Evolutionary conservation across 1,139 yeast genomes (phyloP).

Genomic region (Geotrichum reessii): DNA sequence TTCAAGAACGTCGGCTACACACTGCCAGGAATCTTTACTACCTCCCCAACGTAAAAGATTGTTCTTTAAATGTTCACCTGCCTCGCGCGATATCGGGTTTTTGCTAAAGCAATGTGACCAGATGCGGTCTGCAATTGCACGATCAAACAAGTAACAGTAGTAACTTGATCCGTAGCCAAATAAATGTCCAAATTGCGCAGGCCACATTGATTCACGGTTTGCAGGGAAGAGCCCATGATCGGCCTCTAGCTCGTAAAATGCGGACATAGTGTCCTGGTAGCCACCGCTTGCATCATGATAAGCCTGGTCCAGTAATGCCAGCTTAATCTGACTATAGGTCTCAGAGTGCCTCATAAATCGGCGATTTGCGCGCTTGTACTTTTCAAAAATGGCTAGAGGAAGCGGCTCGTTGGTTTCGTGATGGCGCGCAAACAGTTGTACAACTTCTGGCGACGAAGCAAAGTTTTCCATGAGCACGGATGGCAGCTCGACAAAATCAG

Average conservation of each 20-base stretch:
- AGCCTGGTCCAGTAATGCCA: slow-evolving; percentile 83
- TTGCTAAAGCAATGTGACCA: slow-evolving; percentile 66
- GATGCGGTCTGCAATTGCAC: slow-evolving; percentile 85
- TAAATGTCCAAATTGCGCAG: slow-evolving; percentile 88
- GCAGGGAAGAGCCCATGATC: slow-evolving; percentile 38
- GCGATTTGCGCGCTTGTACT: slow-evolving; percentile 43
- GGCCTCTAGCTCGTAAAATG: slow-evolving; percentile 63
- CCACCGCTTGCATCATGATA: slow-evolving; percentile 47
- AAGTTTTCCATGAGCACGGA: slow-evolving; percentile 93
- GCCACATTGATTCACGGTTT: slow-evolving; percentile 65
- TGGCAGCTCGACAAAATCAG: slow-evolving; percentile 95
- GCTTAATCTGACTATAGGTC: slow-evolving; percentile 77
- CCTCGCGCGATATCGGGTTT: slow-evolving; percentile 58
- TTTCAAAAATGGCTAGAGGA: slow-evolving; percentile 34
- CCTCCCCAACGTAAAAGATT: slow-evolving; percentile 92
- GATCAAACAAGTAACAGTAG: slow-evolving; percentile 83
- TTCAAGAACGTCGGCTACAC: slow-evolving; percentile 73
- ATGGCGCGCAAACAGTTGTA: slow-evolving; percentile 68
- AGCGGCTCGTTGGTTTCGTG: slow-evolving; percentile 62
- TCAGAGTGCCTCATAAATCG: slow-evolving; percentile 63
- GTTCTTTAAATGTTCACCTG: slow-evolving; percentile 69
- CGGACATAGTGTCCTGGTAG: slow-evolving; percentile 46
- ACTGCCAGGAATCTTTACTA: slow-evolving; percentile 80
- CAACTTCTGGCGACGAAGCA: slow-evolving; percentile 73
- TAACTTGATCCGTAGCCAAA: slow-evolving; percentile 93